Percentiles rank a stretch among this genome's conserved stretches.
Conservation (phyloP, 768 basidiomycete genomes). For the Boletus rex-veris region DNA sequence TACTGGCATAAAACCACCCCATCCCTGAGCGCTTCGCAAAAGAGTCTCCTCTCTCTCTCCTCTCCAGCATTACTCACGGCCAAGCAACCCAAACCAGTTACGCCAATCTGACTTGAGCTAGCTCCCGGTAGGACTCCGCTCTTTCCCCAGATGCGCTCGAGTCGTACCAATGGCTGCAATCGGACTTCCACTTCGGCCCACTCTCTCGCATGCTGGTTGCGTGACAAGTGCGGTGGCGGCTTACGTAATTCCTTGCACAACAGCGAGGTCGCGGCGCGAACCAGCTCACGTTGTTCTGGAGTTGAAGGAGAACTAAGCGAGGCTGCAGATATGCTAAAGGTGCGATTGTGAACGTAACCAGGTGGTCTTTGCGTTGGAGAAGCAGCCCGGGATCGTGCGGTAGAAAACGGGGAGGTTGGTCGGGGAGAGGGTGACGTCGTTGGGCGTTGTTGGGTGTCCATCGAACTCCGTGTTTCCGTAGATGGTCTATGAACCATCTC, state of each 20-base stretch:
- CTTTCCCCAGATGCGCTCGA: constrained; percentile 77
- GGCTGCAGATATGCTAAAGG: constrained; percentile 56
- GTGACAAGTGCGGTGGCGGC: constrained; percentile 54
- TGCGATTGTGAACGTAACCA: constrained; percentile 50
- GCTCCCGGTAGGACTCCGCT: constrained; percentile 44
- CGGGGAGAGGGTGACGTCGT: constrained; percentile 33
- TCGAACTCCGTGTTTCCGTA: constrained; percentile 16
- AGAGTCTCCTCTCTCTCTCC: constrained; percentile 70
- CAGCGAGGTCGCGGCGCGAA: constrained; percentile 60
- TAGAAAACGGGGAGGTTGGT: constrained; percentile 43
- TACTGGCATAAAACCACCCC: constrained; percentile 90
- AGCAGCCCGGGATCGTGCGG: constrained; percentile 40
- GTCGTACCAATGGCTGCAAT: constrained; percentile 53
- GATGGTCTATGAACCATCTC: constrained; percentile 38
- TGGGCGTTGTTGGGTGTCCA: constrained; percentile 27
- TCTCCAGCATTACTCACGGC: constrained; percentile 54
- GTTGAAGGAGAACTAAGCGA: constrained; percentile 49
- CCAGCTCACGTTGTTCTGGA: constrained; percentile 62
- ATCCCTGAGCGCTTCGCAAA: constrained; percentile 75
- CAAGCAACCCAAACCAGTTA: constrained; percentile 29
- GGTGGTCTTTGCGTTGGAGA: constrained; percentile 43
- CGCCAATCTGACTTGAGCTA: constrained; percentile 40
- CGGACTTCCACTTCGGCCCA: constrained; percentile 77
- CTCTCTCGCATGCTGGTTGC: constrained; percentile 50
- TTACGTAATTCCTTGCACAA: constrained; percentile 65